Evolutionary conservation across 768 basidiomycete genomes (phyloP).

Genomic region (Baorangia bicolor): DNA sequence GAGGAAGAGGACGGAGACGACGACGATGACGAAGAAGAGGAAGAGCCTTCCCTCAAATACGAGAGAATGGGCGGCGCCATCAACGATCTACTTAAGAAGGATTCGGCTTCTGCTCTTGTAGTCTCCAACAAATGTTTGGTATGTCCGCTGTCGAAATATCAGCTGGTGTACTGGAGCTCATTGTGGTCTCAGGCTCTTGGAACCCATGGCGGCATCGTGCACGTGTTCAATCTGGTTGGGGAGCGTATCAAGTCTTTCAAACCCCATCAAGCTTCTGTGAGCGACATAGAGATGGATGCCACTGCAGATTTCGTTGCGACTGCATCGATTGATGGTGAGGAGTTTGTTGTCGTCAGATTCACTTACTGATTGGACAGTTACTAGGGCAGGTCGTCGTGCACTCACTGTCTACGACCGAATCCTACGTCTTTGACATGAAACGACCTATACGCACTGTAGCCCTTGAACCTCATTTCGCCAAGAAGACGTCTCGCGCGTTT

Average conservation of each 20-base stretch:
- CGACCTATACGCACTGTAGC: conserved; percentile 89
- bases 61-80: conserved; percentile 72
- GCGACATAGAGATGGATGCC: conserved; percentile 80
- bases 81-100: conserved; percentile 81
- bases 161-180: neutral
- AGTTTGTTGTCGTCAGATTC: conserved; percentile 41
- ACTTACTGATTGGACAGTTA: conserved; percentile 40
- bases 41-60: conserved; percentile 92
- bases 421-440: conserved; percentile 86
- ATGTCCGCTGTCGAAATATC: conserved; percentile 4
- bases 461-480: conserved; percentile 87
- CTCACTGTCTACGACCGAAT: conserved; percentile 74
- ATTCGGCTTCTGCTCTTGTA: conserved; percentile 81
- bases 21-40: conserved; percentile 73
- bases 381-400: conserved; percentile 90
- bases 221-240: conserved; percentile 78
- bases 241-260: conserved; percentile 86
- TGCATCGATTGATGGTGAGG: conserved; percentile 88
- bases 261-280: conserved; percentile 84
- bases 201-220: conserved; percentile 90
- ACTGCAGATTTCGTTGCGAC: conserved; percentile 90
- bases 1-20: conserved; percentile 47
- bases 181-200: conserved; percentile 67
- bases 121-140: conserved; percentile 77
- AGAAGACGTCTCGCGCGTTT: conserved; percentile 71